A percentile compares a stretch with the other conserved stretches of the same genome.
These are phyloP conservation scores for Phytophthora tentaculata DNA, from an alignment of 352 stramenopile genomes.

Conservation along the genomic window DNA sequence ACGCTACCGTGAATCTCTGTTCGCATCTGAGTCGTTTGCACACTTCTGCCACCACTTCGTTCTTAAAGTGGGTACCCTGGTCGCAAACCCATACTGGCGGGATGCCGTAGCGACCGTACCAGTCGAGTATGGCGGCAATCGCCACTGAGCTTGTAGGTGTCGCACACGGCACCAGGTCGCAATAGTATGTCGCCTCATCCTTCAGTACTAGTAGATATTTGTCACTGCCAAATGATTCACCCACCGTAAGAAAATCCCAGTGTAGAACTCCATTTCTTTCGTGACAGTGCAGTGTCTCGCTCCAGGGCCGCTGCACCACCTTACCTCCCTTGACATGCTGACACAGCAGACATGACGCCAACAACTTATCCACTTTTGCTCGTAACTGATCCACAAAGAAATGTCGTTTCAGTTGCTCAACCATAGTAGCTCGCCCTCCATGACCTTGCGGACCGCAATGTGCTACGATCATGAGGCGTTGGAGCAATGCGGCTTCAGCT, in stretches of 20 bases:
- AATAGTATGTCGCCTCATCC: slow-evolving; percentile 32
- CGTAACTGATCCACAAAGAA: not conserved
- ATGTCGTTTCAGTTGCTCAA: not conserved
- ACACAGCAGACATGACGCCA: slow-evolving; percentile 3
- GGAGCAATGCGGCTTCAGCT: not conserved
- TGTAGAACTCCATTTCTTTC: slow-evolving; percentile 39
- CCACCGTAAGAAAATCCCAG: slow-evolving; percentile 42
- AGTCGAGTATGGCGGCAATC: slow-evolving; percentile 31
- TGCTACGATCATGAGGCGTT: slow-evolving; percentile 1
- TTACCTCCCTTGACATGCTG: slow-evolving; percentile 13
- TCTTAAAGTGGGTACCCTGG: slow-evolving; percentile 10
- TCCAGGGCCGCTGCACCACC: slow-evolving; percentile 2
- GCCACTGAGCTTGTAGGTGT: slow-evolving; percentile 14
- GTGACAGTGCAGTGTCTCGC: slow-evolving; percentile 9
- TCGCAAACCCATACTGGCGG: slow-evolving; percentile 33
- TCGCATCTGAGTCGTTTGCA: slow-evolving; percentile 11
- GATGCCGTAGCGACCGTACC: slow-evolving; percentile 31
- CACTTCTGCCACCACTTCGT: slow-evolving; percentile 26
- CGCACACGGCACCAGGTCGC: slow-evolving; percentile 28
- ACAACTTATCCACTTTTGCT: not conserved
- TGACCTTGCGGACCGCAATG: slow-evolving; percentile 13
- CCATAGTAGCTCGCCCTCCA: slow-evolving; percentile 6
- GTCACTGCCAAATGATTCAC: slow-evolving; percentile 16
- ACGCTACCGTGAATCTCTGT: slow-evolving; percentile 19
- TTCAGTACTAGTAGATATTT: slow-evolving; percentile 39